These are phyloP conservation scores for Stagonosporopsis rhizophila DNA, from an alignment of 2,329 filamentous ascomycete species.

Conservation along the genomic window DNA sequence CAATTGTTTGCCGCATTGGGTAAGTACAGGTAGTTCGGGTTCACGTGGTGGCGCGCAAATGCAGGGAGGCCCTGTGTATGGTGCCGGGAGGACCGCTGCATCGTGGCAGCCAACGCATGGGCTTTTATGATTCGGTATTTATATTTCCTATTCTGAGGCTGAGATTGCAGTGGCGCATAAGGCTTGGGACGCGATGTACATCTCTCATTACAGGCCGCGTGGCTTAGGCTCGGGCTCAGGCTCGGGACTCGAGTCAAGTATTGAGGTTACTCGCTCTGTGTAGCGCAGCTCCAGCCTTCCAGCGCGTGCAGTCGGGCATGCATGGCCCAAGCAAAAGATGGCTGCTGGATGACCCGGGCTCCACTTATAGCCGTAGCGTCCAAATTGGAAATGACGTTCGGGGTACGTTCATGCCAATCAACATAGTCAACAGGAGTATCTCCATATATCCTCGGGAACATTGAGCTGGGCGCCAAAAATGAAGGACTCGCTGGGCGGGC, in stretches of 20 bases:
- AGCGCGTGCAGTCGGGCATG: slow-evolving; percentile 6
- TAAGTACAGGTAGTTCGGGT: background rate
- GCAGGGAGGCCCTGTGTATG: slow-evolving; percentile 18
- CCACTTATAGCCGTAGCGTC: slow-evolving; percentile 3
- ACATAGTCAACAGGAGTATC: background rate
- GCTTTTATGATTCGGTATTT: slow-evolving; percentile 6
- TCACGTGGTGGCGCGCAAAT: slow-evolving; percentile 1
- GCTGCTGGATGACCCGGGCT: background rate
- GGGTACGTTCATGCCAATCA: slow-evolving; percentile 9
- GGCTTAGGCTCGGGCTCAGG: background rate
- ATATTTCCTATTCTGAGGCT: background rate
- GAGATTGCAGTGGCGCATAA: slow-evolving; percentile 9
- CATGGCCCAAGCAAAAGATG: background rate
- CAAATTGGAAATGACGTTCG: slow-evolving; percentile 2
- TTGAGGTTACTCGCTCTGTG: background rate
- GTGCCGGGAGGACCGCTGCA: slow-evolving; percentile 15
- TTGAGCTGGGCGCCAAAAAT: slow-evolving; percentile 17
- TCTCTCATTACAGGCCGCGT: background rate
- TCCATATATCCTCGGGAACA: slow-evolving; percentile 8
- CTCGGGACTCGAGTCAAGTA: background rate
- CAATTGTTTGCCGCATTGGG: slow-evolving; percentile 9
- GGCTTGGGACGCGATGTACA: background rate
- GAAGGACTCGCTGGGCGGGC: slow-evolving; percentile 20
- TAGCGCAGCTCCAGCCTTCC: background rate
- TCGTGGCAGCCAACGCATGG: background rate